Evolutionary conservation across 1,284 basidiomycete genomes (phyloP), one percentile per base, ranked within the genome.

Genomic region (Ustilago trichophora): DNA sequence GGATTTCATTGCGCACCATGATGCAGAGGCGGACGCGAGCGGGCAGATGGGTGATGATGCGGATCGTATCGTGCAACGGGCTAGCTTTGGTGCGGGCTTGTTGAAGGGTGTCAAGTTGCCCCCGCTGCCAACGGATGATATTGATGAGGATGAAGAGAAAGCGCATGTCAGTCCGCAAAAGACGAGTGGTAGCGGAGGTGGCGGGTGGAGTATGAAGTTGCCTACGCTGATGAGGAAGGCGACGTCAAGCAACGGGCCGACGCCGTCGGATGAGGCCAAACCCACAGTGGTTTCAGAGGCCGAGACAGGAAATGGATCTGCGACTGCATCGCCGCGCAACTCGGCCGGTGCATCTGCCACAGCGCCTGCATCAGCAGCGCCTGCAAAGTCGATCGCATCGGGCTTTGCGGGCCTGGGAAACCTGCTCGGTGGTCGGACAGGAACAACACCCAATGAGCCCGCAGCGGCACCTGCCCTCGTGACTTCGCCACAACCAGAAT

Each of bases 61-160:
- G 26, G 72, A 58, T 46, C 38, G 33, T n/a, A 44, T 59, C 5
- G 52, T 72, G 25, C 50, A 57, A 19, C n/a, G 34, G 11, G 41
- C 63, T 4, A 71, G 68, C 27, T 48, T 71, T 11, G 68, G 68
- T 5, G 45, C 68, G 5, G 68, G 68, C 0, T 31, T 71, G 34
- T 56, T 77, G 24, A 60, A 59, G 13, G 74, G 66, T 0, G 63
- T 78, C 49, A 78, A 78, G 45, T 40, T 78, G 25, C 76, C 76
- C 3, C 76, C 76, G 3, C 29, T 78, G 43, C 76, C 76, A 4
- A 76, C 76, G 31, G 73, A 75, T 31, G 36, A 59, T 12, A 69
- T 72, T 15, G 64, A 52, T 18, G 76, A 76, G 32, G 72, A 66
- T 7, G 58, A 57, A 22, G 73, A 73, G 25, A 50, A 49, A 16